Evolutionary conservation across 176 grass and related monocot genomes (phyloP), one percentile per base, ranked within the genome.

Genomic region (Rhynchospora breviuscula): DNA sequence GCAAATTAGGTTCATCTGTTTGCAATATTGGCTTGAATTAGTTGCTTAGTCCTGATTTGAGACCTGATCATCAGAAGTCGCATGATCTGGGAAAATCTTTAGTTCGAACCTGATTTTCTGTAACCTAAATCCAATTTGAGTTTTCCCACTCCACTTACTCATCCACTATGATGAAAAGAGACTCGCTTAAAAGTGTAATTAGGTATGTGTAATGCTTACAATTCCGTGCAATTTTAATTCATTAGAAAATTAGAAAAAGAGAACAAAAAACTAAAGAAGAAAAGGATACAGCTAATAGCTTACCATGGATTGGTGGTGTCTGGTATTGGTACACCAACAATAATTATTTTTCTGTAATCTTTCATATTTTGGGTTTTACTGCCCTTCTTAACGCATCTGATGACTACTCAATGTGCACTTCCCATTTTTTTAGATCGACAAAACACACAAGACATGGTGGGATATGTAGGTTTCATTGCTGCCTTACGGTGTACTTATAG

Each of bases 381-480:
- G 15, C 3, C 51, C 51, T 31, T 78, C 29, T n/a, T 29, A 29
- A 15, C 25, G 45, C 23, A 18, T 73, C 51, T 53, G 6, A 4
- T 78, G 7, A 63, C 79, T 2, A 63, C 18, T 47, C 25, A 81
- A 47, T 22, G 22, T 67, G 43, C 62, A 3, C 49, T 21, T 64
- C 19, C 31, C 76, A 67, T 70, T 59, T 31, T 84, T 57, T 9
- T 74, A 99, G 93, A 88, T 82, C 12, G 78, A 63, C 88, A 85
- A 84, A 88, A 89, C 83, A 88, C 79, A 79, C 89, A 84, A 62
- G 88, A 93, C 78, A 96, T 99, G 97, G 93, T 96, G 48, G 90
- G 93, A 69, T 99, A 92, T 83, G 86, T 99, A 46, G 97, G 97
- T 46, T 99, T 99, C 84, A 93, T 92, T 84, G 93, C 97, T 83